Percentiles rank a stretch among this genome's conserved stretches.
Evolutionary conservation across 2,329 filamentous ascomycete genomes (phyloP).

Genomic region (Diplodia seriata): DNA sequence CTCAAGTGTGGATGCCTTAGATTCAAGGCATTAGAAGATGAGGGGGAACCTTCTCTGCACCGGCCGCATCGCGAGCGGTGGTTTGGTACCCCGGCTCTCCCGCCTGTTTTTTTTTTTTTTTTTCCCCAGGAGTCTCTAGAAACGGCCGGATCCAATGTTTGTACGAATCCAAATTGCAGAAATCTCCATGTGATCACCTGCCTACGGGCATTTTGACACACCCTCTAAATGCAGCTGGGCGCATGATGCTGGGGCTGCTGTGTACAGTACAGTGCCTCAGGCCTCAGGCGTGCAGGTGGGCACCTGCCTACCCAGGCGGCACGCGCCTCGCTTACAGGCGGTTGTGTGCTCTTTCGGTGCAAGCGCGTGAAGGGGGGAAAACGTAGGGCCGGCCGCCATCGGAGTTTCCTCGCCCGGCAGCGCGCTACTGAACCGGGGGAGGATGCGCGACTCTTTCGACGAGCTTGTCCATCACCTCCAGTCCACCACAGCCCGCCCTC

Average conservation of each 20-base stretch:
- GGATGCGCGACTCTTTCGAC: conserved; percentile 33
- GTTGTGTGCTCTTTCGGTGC: conserved; percentile 10
- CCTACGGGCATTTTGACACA: neutral
- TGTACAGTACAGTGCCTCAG: no score
- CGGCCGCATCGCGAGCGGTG: neutral
- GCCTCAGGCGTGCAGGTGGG: neutral
- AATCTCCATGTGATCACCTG: neutral
- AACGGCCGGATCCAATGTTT: conserved; percentile 1
- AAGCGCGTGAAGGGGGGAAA: conserved; percentile 7
- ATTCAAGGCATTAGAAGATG: neutral
- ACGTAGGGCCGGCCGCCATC: conserved; percentile 16
- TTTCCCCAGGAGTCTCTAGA: neutral
- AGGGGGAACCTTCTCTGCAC: neutral
- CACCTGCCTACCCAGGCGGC: neutral
- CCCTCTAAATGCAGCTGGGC: no score
- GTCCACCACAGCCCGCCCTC: conserved; percentile 5
- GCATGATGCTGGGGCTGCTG: neutral
- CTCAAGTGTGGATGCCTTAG: neutral
- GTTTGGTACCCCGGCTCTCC: neutral
- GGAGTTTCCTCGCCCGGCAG: conserved; percentile 32
- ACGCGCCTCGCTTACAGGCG: conserved; percentile 20
- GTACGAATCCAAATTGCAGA: neutral
- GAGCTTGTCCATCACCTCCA: conserved; percentile 26
- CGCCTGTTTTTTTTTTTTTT: neutral
- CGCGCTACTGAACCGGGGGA: conserved; percentile 28